Percentiles rank a stretch among this genome's conserved stretches.
phyloP scores from a whole-genome alignment of 2,329 filamentous ascomycete species.

The Elsinoe ampelina region DNA sequence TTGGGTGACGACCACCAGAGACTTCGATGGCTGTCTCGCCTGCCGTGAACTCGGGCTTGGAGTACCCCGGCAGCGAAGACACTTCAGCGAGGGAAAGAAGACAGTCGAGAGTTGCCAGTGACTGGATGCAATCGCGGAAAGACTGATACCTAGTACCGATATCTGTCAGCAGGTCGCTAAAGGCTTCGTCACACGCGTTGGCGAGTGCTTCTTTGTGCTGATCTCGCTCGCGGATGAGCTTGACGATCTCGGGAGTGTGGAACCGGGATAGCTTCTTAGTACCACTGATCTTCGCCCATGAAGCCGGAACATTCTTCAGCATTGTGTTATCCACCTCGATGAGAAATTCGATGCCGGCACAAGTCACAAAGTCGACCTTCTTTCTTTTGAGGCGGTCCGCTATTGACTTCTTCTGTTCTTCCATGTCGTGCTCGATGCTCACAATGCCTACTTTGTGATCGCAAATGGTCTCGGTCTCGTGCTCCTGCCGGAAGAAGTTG shows the following conservation, averaged over 20 bases:
- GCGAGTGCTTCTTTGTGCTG: slow-evolving; percentile 91
- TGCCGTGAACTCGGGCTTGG: slow-evolving; percentile 58
- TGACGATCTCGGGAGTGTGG: slow-evolving; percentile 83
- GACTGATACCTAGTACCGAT: slow-evolving; percentile 80
- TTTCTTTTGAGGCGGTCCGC: slow-evolving; percentile 63
- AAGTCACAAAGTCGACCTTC: slow-evolving; percentile 68
- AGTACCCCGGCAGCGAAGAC: slow-evolving; percentile 78
- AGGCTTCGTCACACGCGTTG: slow-evolving; percentile 82
- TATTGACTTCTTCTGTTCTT: slow-evolving; percentile 63
- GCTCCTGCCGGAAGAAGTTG: slow-evolving; percentile 75
- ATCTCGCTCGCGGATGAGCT: slow-evolving; percentile 75
- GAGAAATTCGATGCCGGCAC: slow-evolving; percentile 86
- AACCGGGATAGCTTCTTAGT: slow-evolving; percentile 90
- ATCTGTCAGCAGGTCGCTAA: slow-evolving; percentile 58
- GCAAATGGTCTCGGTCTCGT: slow-evolving; percentile 81
- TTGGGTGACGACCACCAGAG: slow-evolving; percentile 73
- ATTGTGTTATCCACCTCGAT: slow-evolving; percentile 81
- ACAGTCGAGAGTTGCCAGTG: slow-evolving; percentile 80
- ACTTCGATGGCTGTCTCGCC: slow-evolving; percentile 61
- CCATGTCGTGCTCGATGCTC: slow-evolving; percentile 81
- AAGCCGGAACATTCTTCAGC: slow-evolving; percentile 80
- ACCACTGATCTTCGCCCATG: slow-evolving; percentile 88
- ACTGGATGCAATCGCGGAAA: slow-evolving; percentile 78
- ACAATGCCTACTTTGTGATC: slow-evolving; percentile 88
- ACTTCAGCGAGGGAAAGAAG: slow-evolving; percentile 78